Evolutionary conservation across 2,329 filamentous ascomycete genomes (phyloP), one percentile per base, ranked within the genome.

Genomic region (Fusarium sp.): DNA sequence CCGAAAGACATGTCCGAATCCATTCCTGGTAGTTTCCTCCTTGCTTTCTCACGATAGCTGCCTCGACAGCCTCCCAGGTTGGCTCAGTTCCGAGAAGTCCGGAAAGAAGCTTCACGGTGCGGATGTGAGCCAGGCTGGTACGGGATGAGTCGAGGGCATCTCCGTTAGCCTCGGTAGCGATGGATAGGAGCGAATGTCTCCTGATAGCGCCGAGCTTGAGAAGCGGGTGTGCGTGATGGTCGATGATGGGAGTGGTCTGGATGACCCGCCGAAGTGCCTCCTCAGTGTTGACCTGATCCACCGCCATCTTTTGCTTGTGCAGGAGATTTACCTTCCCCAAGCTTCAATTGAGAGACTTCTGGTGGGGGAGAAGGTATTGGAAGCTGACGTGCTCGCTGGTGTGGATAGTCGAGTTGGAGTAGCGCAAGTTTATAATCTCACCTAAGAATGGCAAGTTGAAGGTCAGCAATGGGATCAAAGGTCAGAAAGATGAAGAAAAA

Each of bases 81-180:
- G 87, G 85, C 40, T 89, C 85, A 75, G 91, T 93, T 24, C 85
- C 86, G 51, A 95, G 91, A 12, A 93, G 85, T 22, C 85, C 81
- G 1, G 92, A 86, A 5, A 97, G 87, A 78, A 95, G 92, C 67
- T 87, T 89, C 12, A 91, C 88, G 31, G 91, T 93, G 42, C 93
- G 90, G 2, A 94, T 83, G 75, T 95, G 92, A 10, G 93, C 86
- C 10, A 97, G 84, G 4, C 91, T 90, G 16, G 88, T 89, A 53
- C 83, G 84, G 1, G 90, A 88, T 65, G 92, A 89, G 46, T 88
- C 80, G 31, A 96, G 84, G 14, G 93, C 93, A 65, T 89, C 84
- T 9, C 92, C 93, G 66, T 89, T 84, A 1, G 94, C 94, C 83
- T 96, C 94, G 8, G 92, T 92, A 2, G 91, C 90, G 71, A 95